These are phyloP conservation scores for Plasmodium gonderi DNA, from an alignment of 169 alveolate genomes.

Conservation along the genomic window DNA sequence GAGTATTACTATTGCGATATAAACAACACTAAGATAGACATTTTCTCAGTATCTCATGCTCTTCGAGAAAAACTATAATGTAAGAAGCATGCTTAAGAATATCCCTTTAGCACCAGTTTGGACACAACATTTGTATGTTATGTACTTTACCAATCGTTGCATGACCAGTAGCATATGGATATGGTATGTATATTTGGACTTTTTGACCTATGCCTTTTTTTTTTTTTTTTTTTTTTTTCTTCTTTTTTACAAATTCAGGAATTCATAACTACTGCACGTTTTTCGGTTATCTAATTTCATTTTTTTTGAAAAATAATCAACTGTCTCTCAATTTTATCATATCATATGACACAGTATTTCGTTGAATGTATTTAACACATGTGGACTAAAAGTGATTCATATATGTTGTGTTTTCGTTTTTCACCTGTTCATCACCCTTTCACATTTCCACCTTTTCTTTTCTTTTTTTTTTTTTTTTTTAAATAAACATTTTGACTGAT, in stretches of 20 bases:
- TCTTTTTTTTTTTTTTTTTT: neutral
- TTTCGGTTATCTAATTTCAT: no score
- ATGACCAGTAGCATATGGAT: no score
- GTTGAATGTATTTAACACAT: no score
- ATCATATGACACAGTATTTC: no score
- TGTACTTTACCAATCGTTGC: no score
- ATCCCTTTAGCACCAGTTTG: no score
- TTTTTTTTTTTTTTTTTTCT: neutral
- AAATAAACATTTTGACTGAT: neutral
- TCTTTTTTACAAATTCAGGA: neutral
- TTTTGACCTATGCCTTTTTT: neutral
- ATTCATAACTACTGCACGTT: neutral
- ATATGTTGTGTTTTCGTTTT: no score
- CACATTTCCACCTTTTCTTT: neutral
- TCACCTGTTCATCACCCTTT: neutral
- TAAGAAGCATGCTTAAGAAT: no score
- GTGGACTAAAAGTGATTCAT: no score
- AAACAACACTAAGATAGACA: conserved; percentile 1
- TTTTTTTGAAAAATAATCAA: no score
- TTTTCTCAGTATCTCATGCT: neutral
- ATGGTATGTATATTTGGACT: neutral
- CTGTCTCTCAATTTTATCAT: no score
- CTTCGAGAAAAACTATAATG: neutral
- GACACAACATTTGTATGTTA: no score
- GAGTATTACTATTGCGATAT: conserved; percentile 42